Conservation (phyloP, 306 rosid species). For the Inga leiocalycina region DNA sequence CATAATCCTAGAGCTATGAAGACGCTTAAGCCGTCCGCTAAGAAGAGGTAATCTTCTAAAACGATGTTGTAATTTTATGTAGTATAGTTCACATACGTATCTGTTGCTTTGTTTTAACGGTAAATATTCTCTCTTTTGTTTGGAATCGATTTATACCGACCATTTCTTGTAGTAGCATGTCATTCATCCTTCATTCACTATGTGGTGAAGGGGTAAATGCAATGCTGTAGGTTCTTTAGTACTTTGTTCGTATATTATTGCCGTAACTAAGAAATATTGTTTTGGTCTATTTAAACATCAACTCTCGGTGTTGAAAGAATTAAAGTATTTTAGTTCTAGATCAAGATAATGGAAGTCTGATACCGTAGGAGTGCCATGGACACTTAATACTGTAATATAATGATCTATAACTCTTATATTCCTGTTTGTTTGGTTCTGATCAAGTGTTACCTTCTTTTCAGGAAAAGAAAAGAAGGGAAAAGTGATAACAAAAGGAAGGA, state of each 20-base stretch:
- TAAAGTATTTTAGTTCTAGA: not conserved
- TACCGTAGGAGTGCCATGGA: not conserved
- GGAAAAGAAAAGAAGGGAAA: slow-evolving; percentile 57
- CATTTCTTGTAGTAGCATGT: not conserved
- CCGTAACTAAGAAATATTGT: not conserved
- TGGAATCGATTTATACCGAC: not conserved
- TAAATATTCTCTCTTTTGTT: not conserved
- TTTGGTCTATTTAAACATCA: not conserved
- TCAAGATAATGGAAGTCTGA: not conserved
- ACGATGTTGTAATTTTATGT: not conserved
- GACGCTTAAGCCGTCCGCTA: not conserved
- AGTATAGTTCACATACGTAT: not conserved
- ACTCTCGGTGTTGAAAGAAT: not conserved
- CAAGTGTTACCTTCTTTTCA: slow-evolving; percentile 35
- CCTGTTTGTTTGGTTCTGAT: not conserved
- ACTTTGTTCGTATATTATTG: not conserved
- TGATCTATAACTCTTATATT: not conserved
- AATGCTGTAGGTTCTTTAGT: not conserved
- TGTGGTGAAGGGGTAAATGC: not conserved
- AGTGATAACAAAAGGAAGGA: slow-evolving; percentile 46
- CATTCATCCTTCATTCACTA: too few relatives aligned
- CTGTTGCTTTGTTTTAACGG: not conserved
- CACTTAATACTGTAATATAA: not conserved
- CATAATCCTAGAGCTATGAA: not conserved
- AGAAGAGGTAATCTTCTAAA: slow-evolving; percentile 15